Percentiles rank a stretch among this genome's conserved stretches.
These are phyloP conservation scores for Sarocladium strictum DNA, from an alignment of 2,329 filamentous ascomycete species.

Conservation along the genomic window DNA sequence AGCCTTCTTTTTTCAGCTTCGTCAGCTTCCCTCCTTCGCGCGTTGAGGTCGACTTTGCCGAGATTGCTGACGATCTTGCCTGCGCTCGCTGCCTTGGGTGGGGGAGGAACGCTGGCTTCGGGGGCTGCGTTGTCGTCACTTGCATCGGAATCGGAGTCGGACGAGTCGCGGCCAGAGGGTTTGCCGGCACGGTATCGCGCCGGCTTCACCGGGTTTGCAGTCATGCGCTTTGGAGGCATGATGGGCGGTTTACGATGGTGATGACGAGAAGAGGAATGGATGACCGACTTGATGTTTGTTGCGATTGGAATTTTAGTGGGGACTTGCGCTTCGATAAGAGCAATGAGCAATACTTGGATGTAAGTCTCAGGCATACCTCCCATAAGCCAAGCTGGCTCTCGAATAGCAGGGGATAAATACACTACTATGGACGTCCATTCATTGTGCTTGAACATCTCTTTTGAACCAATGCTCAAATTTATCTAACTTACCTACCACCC, in stretches of 20 bases:
- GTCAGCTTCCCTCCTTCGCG: conserved; percentile 38
- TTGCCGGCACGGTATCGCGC: conserved; percentile 85
- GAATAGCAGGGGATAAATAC: no score
- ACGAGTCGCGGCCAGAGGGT: conserved; percentile 49
- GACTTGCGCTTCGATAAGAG: neutral
- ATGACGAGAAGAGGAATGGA: neutral
- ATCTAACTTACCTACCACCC: no score
- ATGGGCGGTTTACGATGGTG: conserved; percentile 10
- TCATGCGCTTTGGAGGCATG: conserved; percentile 81
- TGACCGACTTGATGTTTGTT: neutral
- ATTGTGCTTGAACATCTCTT: no score
- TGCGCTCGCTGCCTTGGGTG: conserved; percentile 51
- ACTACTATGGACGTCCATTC: no score
- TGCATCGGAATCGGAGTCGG: conserved; percentile 47
- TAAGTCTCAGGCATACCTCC: no score
- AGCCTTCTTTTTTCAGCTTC: conserved; percentile 40
- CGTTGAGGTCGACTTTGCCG: conserved; percentile 45
- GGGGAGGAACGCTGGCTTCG: conserved; percentile 38
- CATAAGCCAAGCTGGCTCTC: no score
- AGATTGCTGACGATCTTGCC: conserved; percentile 50
- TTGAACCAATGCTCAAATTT: no score
- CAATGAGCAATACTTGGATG: no score
- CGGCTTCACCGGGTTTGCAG: conserved; percentile 77
- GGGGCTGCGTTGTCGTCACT: conserved; percentile 33
- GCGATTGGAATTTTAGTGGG: neutral